Evolutionary conservation across 371 early-diverging fungal species (phyloP).

Genomic region (Mucor mucedo): DNA sequence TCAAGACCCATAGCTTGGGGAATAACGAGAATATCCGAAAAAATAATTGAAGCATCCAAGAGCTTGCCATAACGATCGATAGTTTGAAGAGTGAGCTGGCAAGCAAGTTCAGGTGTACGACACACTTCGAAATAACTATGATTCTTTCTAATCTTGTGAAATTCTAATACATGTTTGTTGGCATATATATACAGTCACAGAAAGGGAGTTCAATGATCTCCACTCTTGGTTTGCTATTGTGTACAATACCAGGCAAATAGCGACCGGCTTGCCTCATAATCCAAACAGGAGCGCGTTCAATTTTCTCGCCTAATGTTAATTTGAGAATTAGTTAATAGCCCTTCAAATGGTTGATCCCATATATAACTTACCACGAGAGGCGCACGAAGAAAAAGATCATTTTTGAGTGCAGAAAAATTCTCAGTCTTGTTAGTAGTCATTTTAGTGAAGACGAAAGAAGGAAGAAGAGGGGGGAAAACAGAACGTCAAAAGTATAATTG

Average conservation of each 20-base stretch:
- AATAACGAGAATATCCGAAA: conserved; percentile 96
- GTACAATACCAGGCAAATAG: conserved; percentile 85
- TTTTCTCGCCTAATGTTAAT: conserved; percentile 64
- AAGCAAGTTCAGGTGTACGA: conserved; percentile 92
- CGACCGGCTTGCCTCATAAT: conserved; percentile 99
- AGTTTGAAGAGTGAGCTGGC: conserved; percentile 94
- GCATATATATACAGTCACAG: not conserved
- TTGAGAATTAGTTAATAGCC: not conserved
- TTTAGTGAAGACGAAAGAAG: not conserved
- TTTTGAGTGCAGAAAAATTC: conserved; percentile 84
- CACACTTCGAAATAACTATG: conserved; percentile 95
- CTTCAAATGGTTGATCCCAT: not conserved
- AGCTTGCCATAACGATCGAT: conserved; percentile 89
- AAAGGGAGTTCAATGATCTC: not conserved
- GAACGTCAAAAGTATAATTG: no score
- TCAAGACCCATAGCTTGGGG: conserved; percentile 96
- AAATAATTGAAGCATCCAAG: conserved; percentile 97
- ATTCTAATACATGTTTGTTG: conserved; percentile 62
- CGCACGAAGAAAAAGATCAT: conserved; percentile 91
- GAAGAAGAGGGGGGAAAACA: no score
- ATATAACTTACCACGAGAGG: conserved; percentile 68
- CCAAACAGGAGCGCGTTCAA: conserved; percentile 95
- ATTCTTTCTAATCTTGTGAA: conserved; percentile 80
- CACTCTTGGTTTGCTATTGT: no score
- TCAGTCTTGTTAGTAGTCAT: conserved; percentile 26